Base-by-base conservation (phyloP, 805 yeast genomes). In the Candida sithepensis region DNA sequence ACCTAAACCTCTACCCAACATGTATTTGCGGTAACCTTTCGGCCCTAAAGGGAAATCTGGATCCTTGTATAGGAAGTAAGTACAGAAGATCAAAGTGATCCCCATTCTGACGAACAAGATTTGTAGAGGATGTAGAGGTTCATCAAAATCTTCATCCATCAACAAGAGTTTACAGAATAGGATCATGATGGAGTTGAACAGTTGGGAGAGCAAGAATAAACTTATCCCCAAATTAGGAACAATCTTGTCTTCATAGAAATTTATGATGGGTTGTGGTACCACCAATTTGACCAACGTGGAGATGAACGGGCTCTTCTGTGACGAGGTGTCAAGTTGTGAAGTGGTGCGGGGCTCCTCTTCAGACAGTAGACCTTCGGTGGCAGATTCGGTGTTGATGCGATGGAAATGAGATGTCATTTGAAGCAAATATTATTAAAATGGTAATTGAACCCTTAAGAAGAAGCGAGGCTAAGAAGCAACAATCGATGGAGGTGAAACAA, bases 141-240 rank as follows among this genome's bases (percentile, higher is more conserved):
- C 71, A 9, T 70, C 71, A 45, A 82, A 78, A 46, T 74, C 81
- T 16, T 75, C 70, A 54, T 84, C 87, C 1, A 85, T 78, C 50
- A 83, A 87, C 43, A 88, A 66, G n/a, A 88, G 66, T 60, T 88
- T 84, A 53, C 95, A 84, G 4, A 86, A 75, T 6, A 84, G 75
- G 5, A 84, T 76, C 96, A 88, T 88, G 23, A 83, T 61, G 2
- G 91, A 81, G 61, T 86, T 87, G 72, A 85, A 85, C 43, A 87
- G 71, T 60, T 86, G 92, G 3, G 91, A 77, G 10, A 77, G 45
- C 6, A 86, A 63, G 22, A 85, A 68, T 21, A 85, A 70, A 6
- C 77, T 59, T 21, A 85, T 64, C 0, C 96, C 96, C 13, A 68
- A 53, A 58, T 82, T 78, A 5, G 34, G 34, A 30, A 30, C 34